Conservation (phyloP, 345 rosid genomes). For the Heritiera littoralis region DNA sequence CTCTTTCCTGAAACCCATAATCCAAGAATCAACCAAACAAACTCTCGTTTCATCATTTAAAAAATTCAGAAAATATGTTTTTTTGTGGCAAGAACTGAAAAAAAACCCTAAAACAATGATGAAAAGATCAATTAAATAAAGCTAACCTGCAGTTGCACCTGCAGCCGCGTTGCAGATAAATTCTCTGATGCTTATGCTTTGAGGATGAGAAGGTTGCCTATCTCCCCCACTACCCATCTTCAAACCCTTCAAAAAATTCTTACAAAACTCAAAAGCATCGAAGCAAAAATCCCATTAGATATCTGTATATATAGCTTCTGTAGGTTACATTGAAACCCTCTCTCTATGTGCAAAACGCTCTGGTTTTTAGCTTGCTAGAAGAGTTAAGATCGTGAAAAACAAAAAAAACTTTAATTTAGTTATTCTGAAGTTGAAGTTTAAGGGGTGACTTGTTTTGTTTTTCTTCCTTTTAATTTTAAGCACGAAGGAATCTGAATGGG, state of each 20-base stretch:
- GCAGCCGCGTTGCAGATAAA: slow-evolving; percentile 60
- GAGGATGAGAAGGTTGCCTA: slow-evolving; percentile 37
- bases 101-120: slow-evolving; percentile 6
- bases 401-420: no score
- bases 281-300: slow-evolving; percentile 22
- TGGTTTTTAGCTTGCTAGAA: slow-evolving; percentile 21
- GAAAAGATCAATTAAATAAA: background rate
- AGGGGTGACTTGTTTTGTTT: background rate
- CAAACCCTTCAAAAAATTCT: slow-evolving; percentile 10
- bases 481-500: no score
- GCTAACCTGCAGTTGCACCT: slow-evolving; percentile 89
- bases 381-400: slow-evolving; percentile 20
- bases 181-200: slow-evolving; percentile 42
- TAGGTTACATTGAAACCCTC: background rate
- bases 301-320: slow-evolving; percentile 11
- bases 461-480: no score
- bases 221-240: slow-evolving; percentile 45
- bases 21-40: background rate
- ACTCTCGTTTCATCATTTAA: background rate
- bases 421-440: background rate
- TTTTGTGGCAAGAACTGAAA: background rate
- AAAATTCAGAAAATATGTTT: background rate
- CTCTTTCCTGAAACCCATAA: background rate
- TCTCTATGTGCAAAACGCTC: background rate
- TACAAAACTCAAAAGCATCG: slow-evolving; percentile 16